A percentile compares a stretch with the other conserved stretches of the same genome.
Conservation (phyloP, 2,329 filamentous ascomycete genomes). For the Bipolaris bicolor region DNA sequence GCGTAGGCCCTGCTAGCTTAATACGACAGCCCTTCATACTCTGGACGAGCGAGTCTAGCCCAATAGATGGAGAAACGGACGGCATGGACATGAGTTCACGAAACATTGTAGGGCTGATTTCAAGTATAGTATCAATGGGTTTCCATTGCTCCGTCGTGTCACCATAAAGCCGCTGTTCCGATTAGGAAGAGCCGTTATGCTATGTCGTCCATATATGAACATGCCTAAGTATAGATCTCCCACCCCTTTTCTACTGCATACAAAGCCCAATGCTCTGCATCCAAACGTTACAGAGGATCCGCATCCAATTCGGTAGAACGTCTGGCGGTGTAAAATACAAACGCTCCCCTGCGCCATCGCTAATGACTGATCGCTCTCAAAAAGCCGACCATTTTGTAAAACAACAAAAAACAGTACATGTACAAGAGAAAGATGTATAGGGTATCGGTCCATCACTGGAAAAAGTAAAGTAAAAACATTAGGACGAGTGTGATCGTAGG, state of each 20-base stretch:
- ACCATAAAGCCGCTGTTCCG: constrained; percentile 4
- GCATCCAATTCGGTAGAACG: constrained; percentile 8
- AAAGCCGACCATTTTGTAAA: constrained; percentile 24
- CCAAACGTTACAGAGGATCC: constrained; percentile 15
- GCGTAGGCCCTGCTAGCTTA: constrained; percentile 19
- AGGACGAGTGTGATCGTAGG: constrained; percentile 41
- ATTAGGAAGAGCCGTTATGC: background rate
- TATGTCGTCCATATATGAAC: background rate
- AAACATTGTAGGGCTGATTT: constrained; percentile 9
- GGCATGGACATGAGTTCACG: constrained; percentile 7
- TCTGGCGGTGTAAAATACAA: constrained; percentile 9
- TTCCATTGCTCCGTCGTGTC: constrained; percentile 11
- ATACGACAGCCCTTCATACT: constrained; percentile 15
- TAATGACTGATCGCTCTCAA: constrained; percentile 39
- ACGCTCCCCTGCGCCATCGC: constrained; percentile 43
- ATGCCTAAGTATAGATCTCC: constrained; percentile 1
- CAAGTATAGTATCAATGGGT: constrained; percentile 1
- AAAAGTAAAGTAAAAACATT: constrained; percentile 45
- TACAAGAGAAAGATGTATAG: constrained; percentile 29
- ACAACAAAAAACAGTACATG: constrained; percentile 20
- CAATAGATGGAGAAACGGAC: constrained; percentile 9
- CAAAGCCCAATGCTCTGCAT: constrained; percentile 10
- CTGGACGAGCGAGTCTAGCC: background rate
- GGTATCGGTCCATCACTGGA: constrained; percentile 32
- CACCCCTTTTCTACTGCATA: background rate